Base-by-base conservation (phyloP, 2,329 filamentous ascomycete genomes). In the Penicillium crustosum region DNA sequence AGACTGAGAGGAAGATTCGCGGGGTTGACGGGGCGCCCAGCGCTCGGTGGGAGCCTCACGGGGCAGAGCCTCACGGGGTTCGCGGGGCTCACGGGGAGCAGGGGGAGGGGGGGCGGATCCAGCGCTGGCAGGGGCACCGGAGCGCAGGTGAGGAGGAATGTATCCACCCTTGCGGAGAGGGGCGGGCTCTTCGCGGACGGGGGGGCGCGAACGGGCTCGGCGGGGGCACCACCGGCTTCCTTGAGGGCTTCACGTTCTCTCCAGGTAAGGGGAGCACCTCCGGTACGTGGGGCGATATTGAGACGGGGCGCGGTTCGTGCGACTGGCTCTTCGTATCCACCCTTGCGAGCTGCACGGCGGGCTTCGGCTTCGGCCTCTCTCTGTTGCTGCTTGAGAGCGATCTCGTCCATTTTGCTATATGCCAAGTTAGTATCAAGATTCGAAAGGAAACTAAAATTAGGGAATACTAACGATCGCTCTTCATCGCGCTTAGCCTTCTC, bases 341-440 rank as follows among this genome's bases (percentile, higher is more conserved):
- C 61, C 77, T 85, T 90, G 75, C 86, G 86, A 58, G 83, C 87
- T 70, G 82, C 85, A 74, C 84, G 86, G 67, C 89, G 86, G 65
- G 89, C 89, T 77, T 93, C 86, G 17, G 91, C 93, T 75, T 96
- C 93, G 68, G 94, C 92, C 75, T 96, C 93, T 74, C 90, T 87
- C 71, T 91, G 85, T 67, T 86, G 86, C 78, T 97, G 93, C 66
- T 78, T 79, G 58, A 79, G 79, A 44, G 86, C 85, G 49, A 80
- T 79, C 65, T 87, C 86, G 70, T 87, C 86, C 61, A 86, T 79
- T 74, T 83, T 84, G 67, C 84, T 87, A 60, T 61, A 59, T 49
- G 13, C 9, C 21, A 60, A 61, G 69, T 80, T 73, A 81, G 72
- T 63, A 59, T 61, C 44, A 48, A 39, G 9, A 13, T 48, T 5